Evolutionary conservation across 1,284 basidiomycete species (phyloP), one percentile per base, ranked within the genome.

Genomic region (Waitea zeae): DNA sequence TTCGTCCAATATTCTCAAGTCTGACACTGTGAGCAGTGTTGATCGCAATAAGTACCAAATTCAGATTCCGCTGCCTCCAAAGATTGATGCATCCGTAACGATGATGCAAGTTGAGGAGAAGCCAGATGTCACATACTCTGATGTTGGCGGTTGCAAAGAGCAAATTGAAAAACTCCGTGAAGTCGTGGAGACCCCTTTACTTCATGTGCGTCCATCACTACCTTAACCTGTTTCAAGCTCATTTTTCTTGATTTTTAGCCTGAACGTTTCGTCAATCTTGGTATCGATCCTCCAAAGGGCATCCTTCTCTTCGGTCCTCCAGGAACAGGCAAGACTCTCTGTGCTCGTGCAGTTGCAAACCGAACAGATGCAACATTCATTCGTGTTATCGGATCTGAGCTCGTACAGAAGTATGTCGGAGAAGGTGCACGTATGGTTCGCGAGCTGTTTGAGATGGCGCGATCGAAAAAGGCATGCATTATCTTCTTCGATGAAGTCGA

Each of bases 91-190:
- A 3, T 95, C 90, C 0, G 95, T 99, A 3, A 98, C 95, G 12
- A 97, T 98, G 93, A 99, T 99, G 95, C 93, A 98, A 58, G 93
- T 98, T 31, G 93, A 98, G 56, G 93, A 98, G 60, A 93, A 97
- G 54, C 93, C 93, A 1, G 93, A 97, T 49, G 89, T 98, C 33
- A 97, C 93, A 2, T 98, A 98, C 53, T 89, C 90, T 6, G 95
- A 98, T 49, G 73, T 99, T 37, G 95, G 95, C 45, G 95, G 95
- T 6, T 97, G 95, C 62, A 98, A 98, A 60, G 95, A 98, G 54
- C 95, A 98, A 58, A 98, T 98, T 46, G 95, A 99, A 64, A 98
- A 98, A 63, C 67, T 99, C 31, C 70, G 93, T 33, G 95, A 99
- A 60, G 95, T 99, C 27, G 95, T 99, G 20, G 95, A 98, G 59